These are phyloP conservation scores for Solanum hybrid DNA, from an alignment of 305 asterid genomes.

Conservation along the genomic window DNA sequence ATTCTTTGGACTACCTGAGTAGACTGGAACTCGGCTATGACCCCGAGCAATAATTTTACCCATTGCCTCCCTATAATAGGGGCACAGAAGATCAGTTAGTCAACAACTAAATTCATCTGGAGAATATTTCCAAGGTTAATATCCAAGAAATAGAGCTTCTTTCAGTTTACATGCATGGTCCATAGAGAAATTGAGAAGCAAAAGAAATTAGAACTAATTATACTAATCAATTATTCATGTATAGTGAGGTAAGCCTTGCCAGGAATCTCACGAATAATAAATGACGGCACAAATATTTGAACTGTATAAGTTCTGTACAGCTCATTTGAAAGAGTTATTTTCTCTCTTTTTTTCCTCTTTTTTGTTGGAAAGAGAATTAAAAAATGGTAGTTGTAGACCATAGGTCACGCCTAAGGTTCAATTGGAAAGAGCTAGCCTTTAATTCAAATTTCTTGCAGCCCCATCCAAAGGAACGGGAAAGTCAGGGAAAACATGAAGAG, in stretches of 20 bases:
- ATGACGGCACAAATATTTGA: background rate
- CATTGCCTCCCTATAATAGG: slow-evolving; percentile 67
- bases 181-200: background rate
- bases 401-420: background rate
- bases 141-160: background rate
- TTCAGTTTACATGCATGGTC: background rate
- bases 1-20: slow-evolving; percentile 61
- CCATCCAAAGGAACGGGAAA: background rate
- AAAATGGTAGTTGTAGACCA: background rate
- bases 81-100: background rate
- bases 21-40: slow-evolving; percentile 90
- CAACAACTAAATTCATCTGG: background rate
- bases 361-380: background rate
- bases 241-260: background rate
- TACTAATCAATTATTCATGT: background rate
- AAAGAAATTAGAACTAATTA: background rate
- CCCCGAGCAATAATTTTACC: slow-evolving; percentile 81
- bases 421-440: background rate
- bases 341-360: background rate
- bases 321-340: background rate
- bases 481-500: background rate
- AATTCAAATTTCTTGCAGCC: background rate
- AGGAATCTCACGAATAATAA: background rate
- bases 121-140: background rate
- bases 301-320: background rate